Base-by-base conservation (phyloP, 2,329 filamentous ascomycete genomes). In the Colletotrichum tropicale region DNA sequence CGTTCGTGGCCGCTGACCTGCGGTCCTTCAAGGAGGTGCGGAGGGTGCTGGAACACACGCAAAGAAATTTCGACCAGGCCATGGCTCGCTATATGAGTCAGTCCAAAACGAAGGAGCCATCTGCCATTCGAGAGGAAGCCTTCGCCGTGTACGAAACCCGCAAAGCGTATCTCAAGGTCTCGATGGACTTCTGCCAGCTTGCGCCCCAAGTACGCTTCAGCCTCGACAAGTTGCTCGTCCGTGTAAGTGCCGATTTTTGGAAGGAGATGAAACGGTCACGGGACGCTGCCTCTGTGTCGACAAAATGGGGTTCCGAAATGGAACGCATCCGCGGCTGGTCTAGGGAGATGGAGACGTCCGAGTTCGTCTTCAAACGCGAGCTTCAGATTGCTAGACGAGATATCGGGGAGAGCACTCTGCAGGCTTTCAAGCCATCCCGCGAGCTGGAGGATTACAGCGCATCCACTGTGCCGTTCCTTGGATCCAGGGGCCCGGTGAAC, bases 111-210 rank as follows among this genome's bases (percentile, higher is more conserved):
- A 99, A 98, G 85, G 97, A 99, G 84, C 92, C 96, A 0, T 98
- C 96, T 0, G 92, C 96, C 2, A 88, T 99, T 71, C 91, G 97
- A 76, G 97, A 99, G 84, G 97, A 99, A 85, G 97, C 97, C 1
- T 99, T 99, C 81, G 93, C 97, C 82, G 92, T 98, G 48, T 97
- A 98, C 82, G 97, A 98, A 87, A 94, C 95, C 28, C 92, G 96
- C 74, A 98, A 97, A 81, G 91, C 93, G 36, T 99, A 99, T 83
- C 88, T 98, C 58, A 96, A 96, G 82, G 94, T 96, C 2, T 96
- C 95, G 16, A 93, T 99, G 91, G 97, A 99, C 84, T 98, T 96
- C 83, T 98, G 95, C 80, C 92, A 97, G 78, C 90, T 95, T 79
- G 95, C 95, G 2, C 96, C 97, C 1, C 95, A 98, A 83, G 86